Evolutionary conservation across 1,139 yeast genomes (phyloP).

Genomic region (Geotrichum siamense): DNA sequence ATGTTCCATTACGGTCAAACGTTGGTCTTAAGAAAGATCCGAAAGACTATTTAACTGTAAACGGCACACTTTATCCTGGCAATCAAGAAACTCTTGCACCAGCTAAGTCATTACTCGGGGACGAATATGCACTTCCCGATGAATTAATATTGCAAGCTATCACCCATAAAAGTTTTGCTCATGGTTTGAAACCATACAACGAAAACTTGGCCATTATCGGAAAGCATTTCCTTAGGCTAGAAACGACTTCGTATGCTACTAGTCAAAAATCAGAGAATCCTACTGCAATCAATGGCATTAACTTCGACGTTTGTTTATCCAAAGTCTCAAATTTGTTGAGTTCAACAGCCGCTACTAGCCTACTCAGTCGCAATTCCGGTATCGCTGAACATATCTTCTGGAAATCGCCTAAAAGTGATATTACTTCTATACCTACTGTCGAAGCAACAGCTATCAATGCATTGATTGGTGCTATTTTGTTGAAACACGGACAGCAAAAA

Average conservation of each 20-base stretch:
- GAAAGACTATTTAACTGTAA: constrained; percentile 51
- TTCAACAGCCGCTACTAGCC: constrained; percentile 37
- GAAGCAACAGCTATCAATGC: constrained; percentile 68
- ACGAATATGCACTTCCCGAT: constrained; percentile 40
- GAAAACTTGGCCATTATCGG: constrained; percentile 78
- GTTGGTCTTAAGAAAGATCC: constrained; percentile 70
- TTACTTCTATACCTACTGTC: constrained; percentile 41
- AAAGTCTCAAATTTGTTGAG: constrained; percentile 30
- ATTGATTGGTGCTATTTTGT: constrained; percentile 70
- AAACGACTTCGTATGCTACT: constrained; percentile 48
- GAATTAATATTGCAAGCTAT: constrained; percentile 61
- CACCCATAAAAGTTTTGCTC: constrained; percentile 91
- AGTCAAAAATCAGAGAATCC: constrained; percentile 31
- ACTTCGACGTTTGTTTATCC: constrained; percentile 43
- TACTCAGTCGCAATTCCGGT: constrained; percentile 34
- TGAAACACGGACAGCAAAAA: constrained; percentile 50
- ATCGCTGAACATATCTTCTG: constrained; percentile 55
- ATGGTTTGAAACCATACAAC: constrained; percentile 81
- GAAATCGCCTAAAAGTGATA: constrained; percentile 37
- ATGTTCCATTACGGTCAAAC: constrained; percentile 54
- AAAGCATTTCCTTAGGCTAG: constrained; percentile 58
- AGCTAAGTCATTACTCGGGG: constrained; percentile 47
- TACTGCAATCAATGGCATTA: constrained; percentile 46
- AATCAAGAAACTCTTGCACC: constrained; percentile 44
- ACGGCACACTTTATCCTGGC: constrained; percentile 55